These are phyloP conservation scores for Candida insectorum DNA, from an alignment of 805 yeast species.

Conservation along the genomic window DNA sequence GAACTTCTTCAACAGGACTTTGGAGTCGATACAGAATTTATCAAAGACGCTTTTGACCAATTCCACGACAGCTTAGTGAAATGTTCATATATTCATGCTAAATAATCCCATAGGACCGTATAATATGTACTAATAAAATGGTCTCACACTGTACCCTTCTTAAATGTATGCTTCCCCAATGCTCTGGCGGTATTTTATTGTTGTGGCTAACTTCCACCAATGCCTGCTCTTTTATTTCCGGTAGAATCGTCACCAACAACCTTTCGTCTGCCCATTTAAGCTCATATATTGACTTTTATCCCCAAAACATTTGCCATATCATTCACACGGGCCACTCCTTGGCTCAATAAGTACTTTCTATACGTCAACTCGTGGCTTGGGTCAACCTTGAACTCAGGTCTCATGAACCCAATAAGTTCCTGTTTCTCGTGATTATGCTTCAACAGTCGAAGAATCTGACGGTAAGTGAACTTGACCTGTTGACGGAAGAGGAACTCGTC, in stretches of 20 bases:
- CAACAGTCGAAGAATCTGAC: constrained; percentile 29
- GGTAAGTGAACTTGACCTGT: constrained; percentile 29
- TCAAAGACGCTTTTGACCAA: constrained; percentile 9
- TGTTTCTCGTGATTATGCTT: constrained; percentile 34
- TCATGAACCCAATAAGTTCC: constrained; percentile 29
- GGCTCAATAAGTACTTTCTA: constrained; percentile 33
- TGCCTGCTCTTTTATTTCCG: too few relatives aligned
- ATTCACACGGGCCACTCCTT: constrained; percentile 27
- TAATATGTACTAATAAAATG: too few relatives aligned
- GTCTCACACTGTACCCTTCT: too few relatives aligned
- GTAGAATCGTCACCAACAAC: too few relatives aligned
- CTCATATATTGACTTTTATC: constrained; percentile 9
- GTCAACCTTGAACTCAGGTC: constrained; percentile 32
- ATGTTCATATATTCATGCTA: constrained; percentile 7
- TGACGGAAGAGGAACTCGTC: constrained; percentile 41
- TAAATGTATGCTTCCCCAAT: too few relatives aligned
- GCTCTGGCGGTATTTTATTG: too few relatives aligned
- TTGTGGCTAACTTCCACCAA: too few relatives aligned
- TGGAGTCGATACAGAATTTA: constrained; percentile 6
- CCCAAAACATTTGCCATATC: constrained; percentile 24
- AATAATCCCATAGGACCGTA: too few relatives aligned
- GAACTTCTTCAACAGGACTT: constrained; percentile 3
- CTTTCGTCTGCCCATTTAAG: too few relatives aligned
- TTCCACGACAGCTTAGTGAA: constrained; percentile 11
- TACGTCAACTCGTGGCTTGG: constrained; percentile 28